Evolutionary conservation across 495 filamentous ascomycete species (phyloP).

Genomic region (Apiosordaria backusii): DNA sequence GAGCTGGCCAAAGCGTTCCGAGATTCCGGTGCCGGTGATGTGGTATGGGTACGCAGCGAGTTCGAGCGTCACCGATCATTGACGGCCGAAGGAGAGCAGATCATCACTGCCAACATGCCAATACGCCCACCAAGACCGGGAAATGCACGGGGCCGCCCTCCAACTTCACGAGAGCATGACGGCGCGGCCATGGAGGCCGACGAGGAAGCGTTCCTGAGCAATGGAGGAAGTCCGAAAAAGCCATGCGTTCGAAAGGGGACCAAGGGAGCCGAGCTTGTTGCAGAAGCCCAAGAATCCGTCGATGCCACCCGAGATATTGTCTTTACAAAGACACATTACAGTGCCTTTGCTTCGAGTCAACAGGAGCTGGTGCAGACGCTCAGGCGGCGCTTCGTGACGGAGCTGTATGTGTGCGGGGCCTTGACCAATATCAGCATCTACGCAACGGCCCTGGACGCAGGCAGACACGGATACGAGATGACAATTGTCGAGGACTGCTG

Average conservation of each 20-base stretch:
- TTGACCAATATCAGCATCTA: slow-evolving; percentile 86
- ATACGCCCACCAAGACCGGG: slow-evolving; percentile 14
- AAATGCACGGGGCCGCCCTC: slow-evolving; percentile 17
- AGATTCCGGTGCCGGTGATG: slow-evolving; percentile 58
- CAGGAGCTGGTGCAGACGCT: slow-evolving; percentile 67
- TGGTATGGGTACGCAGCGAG: slow-evolving; percentile 84
- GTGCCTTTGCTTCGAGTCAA: slow-evolving; percentile 58
- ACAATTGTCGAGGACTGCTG: slow-evolving; percentile 87
- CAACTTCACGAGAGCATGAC: slow-evolving; percentile 26
- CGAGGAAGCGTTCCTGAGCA: slow-evolving; percentile 58
- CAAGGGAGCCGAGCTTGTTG: slow-evolving; percentile 63
- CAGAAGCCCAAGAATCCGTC: slow-evolving; percentile 54
- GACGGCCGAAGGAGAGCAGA: slow-evolving; percentile 49
- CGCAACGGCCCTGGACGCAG: slow-evolving; percentile 89
- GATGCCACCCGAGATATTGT: slow-evolving; percentile 59
- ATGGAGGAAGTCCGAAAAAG: slow-evolving; percentile 38
- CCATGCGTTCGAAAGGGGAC: slow-evolving; percentile 59
- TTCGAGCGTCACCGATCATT: slow-evolving; percentile 58
- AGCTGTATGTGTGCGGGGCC: slow-evolving; percentile 89
- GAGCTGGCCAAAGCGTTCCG: slow-evolving; percentile 71
- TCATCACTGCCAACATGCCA: slow-evolving; percentile 37
- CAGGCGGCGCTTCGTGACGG: slow-evolving; percentile 72
- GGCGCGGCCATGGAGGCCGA: slow-evolving; percentile 33
- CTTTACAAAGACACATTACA: slow-evolving; percentile 80
- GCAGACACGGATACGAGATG: slow-evolving; percentile 77